Evolutionary conservation across 2,329 filamentous ascomycete genomes (phyloP).

Genomic region (Sclerotinia borealis): DNA sequence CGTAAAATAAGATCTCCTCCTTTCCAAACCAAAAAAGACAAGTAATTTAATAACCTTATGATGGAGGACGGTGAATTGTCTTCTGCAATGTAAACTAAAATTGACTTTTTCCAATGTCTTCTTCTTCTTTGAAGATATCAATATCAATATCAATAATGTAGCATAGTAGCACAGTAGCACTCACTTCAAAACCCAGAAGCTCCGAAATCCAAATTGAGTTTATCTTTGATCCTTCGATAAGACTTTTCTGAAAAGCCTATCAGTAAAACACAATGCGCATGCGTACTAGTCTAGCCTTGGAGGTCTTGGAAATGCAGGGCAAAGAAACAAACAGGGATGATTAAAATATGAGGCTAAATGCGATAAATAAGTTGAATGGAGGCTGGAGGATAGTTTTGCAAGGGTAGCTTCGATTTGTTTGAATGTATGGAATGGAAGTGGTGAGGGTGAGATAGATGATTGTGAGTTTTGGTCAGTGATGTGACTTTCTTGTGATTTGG

Average conservation of each 20-base stretch:
- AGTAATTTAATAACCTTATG: no score
- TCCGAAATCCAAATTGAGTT: not conserved
- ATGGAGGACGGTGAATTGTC: no score
- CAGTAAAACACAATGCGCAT: not conserved
- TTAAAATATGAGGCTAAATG: not conserved
- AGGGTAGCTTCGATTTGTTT: no score
- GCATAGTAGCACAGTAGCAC: no score
- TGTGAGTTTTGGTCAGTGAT: not conserved
- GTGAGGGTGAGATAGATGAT: not conserved
- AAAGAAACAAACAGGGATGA: not conserved
- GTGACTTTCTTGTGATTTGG: not conserved
- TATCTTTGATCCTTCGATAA: not conserved
- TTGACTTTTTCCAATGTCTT: no score
- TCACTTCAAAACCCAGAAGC: no score
- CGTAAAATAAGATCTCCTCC: not conserved
- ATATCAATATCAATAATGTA: no score
- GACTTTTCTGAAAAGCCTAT: not conserved
- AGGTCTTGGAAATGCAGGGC: conserved; percentile 6
- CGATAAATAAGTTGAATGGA: not conserved
- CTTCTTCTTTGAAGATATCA: no score
- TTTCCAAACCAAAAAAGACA: not conserved
- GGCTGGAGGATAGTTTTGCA: no score
- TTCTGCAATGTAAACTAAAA: no score
- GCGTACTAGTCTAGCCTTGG: not conserved
- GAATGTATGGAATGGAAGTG: no score